Percentiles rank a stretch among this genome's conserved stretches.
These are phyloP conservation scores for Edaphochlamys debaryana DNA, from an alignment of 139 green algal genomes.

Conservation along the genomic window DNA sequence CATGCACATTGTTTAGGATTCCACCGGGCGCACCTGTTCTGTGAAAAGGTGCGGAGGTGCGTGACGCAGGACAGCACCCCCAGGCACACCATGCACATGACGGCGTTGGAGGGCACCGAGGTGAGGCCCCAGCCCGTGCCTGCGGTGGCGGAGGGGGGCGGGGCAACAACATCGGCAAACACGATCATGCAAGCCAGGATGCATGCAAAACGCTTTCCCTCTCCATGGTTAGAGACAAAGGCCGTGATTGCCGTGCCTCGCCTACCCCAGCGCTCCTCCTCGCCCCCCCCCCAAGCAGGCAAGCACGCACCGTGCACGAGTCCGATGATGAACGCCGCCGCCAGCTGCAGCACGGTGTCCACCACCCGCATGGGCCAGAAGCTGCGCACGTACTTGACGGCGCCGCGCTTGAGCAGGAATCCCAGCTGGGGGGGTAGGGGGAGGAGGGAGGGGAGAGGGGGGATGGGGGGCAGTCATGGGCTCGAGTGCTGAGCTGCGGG, in stretches of 20 bases:
- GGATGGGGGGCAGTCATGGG: neutral
- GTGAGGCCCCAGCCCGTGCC: conserved; percentile 43
- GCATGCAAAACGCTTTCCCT: neutral
- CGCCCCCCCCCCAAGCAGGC: too few species aligned
- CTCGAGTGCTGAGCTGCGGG: neutral
- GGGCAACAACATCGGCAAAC: neutral
- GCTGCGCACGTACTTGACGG: conserved; percentile 45
- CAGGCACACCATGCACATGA: conserved; percentile 60
- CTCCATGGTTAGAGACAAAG: too few species aligned
- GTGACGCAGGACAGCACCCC: conserved; percentile 54
- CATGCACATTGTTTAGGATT: too few species aligned
- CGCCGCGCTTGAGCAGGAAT: conserved; percentile 11
- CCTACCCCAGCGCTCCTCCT: too few species aligned
- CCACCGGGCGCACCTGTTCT: conserved; percentile 18
- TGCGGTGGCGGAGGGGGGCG: neutral
- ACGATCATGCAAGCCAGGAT: neutral
- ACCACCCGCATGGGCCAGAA: conserved; percentile 54
- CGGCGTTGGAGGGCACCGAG: conserved; percentile 47
- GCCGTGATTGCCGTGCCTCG: too few species aligned
- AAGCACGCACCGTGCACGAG: conserved; percentile 21
- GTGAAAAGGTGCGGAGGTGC: conserved; percentile 58
- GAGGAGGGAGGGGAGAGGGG: neutral
- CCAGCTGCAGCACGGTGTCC: conserved; percentile 51
- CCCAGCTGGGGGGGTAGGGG: conserved; percentile 5
- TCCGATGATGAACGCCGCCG: conserved; percentile 53